These are phyloP conservation scores for Theobroma grandiflorum DNA, from an alignment of 441 rosid genomes.

Conservation along the genomic window DNA sequence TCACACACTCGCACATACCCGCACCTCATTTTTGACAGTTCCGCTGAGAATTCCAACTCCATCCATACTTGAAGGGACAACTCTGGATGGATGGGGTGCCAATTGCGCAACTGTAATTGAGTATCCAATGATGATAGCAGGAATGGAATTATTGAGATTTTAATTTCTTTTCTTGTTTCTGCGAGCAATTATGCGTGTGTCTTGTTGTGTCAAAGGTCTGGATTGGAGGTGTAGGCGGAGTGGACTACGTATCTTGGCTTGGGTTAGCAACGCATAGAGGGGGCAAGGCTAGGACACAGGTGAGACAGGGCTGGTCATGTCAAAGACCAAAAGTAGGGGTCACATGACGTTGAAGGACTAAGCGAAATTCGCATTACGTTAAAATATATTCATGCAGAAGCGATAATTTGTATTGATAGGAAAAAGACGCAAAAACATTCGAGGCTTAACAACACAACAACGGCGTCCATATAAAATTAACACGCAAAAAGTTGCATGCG, in stretches of 20 bases:
- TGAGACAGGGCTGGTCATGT: constrained; percentile 29
- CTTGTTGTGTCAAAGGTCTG: constrained; percentile 16
- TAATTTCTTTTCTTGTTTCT: background rate
- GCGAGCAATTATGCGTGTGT: background rate
- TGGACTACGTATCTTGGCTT: constrained; percentile 22
- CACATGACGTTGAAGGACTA: constrained; percentile 5
- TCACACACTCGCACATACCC: background rate
- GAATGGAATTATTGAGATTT: background rate
- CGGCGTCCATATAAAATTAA: constrained; percentile 21
- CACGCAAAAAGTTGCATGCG: constrained; percentile 21
- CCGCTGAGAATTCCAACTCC: background rate
- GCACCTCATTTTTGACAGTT: background rate
- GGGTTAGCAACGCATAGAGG: background rate
- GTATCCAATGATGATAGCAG: background rate
- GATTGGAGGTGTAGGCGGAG: constrained; percentile 5
- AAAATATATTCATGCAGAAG: constrained; percentile 27
- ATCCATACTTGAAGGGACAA: background rate
- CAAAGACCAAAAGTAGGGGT: constrained; percentile 22
- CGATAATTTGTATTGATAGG: constrained; percentile 27
- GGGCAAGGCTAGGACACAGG: background rate
- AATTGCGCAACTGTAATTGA: constrained; percentile 14
- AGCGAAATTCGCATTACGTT: constrained; percentile 16
- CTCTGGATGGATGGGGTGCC: background rate
- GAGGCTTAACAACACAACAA: constrained; percentile 22
- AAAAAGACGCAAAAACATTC: constrained; percentile 30